Percentiles rank a stretch among this genome's conserved stretches.
phyloP scores from a whole-genome alignment of 2,329 filamentous ascomycete species.

The Onygenales sp. region DNA sequence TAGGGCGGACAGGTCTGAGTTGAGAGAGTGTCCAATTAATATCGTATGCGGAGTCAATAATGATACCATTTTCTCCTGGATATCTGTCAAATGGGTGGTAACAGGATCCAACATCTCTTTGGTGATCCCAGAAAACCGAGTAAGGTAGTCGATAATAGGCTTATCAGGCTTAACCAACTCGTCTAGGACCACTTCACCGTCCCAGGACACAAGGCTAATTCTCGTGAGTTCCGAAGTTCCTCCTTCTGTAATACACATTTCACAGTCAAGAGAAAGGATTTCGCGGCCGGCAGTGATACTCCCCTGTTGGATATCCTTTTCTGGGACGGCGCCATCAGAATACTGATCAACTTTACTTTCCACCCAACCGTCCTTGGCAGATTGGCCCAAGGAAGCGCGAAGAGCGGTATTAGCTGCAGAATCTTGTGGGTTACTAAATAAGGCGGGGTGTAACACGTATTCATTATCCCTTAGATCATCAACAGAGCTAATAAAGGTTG shows the following conservation, averaged over 20 bases:
- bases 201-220: slow-evolving; percentile 80
- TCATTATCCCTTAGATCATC: slow-evolving; percentile 75
- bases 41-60: slow-evolving; percentile 48
- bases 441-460: slow-evolving; percentile 72
- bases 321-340: slow-evolving; percentile 58
- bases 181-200: slow-evolving; percentile 72
- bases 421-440: slow-evolving; percentile 51
- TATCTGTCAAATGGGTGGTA: slow-evolving; percentile 72
- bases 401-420: slow-evolving; percentile 44
- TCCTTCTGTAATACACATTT: slow-evolving; percentile 88
- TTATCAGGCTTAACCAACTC: slow-evolving; percentile 84
- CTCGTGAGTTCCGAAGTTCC: slow-evolving; percentile 76
- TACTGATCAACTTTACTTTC: slow-evolving; percentile 61
- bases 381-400: slow-evolving; percentile 43
- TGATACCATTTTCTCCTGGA: slow-evolving; percentile 66
- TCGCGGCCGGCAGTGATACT: slow-evolving; percentile 75
- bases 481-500: slow-evolving; percentile 61
- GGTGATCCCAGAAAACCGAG: slow-evolving; percentile 85
- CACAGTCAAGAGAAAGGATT: slow-evolving; percentile 79
- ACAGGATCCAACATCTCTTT: slow-evolving; percentile 71
- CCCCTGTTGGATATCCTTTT: slow-evolving; percentile 64
- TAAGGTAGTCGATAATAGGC: slow-evolving; percentile 88
- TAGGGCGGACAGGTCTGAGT: slow-evolving; percentile 61
- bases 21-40: slow-evolving; percentile 39
- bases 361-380: slow-evolving; percentile 62